Base-by-base conservation (phyloP, 805 yeast genomes). In the Candida broadrunensis region DNA sequence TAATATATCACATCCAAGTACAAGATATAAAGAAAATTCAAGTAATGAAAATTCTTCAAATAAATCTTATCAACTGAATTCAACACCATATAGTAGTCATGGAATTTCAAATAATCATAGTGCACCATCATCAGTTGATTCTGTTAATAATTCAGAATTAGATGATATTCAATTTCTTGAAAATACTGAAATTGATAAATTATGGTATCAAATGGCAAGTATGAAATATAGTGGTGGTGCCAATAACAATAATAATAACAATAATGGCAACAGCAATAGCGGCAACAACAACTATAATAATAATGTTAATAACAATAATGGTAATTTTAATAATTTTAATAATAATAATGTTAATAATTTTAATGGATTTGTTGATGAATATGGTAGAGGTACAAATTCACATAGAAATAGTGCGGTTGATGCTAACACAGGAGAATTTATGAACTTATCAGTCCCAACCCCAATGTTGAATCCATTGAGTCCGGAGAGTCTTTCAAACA, bases 101-200 rank as follows among this genome's bases (percentile, higher is more conserved):
- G 29, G 29, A 26, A n/a, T 26, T 26, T 17, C 18, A 5, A 15
- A 7, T 14, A 7, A 6, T 15, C 32, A 29, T 29, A 29, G 32
- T 29, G 14, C 14, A 5, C 32, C 32, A 14, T 29, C 32, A n/a
- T 29, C 32, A 29, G 32, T 29, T 29, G 32, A 29, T 15, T 29
- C 32, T 15, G 12, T 5, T 15, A 29, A 29, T 29, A 29, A 29
- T 29, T 29, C 32, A 4, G 32, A 29, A 20, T 14, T 43, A 13
- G 55, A 51, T 14, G 57, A 49, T 2, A 39, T 47, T 24, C 42
- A 44, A 16, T 45, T 50, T 30, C 41, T 56, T 12, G 55, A 58
- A 16, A 58, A 60, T 42, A 52, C 47, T 9, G 68, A 65, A 31
- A 55, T 66, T 34, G 72, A 67, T 41, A 54, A 58, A 26, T 51